A percentile compares a stretch with the other conserved stretches of the same genome.
These are phyloP conservation scores for Croton setiger DNA, from an alignment of 441 rosid species.

Conservation along the genomic window DNA sequence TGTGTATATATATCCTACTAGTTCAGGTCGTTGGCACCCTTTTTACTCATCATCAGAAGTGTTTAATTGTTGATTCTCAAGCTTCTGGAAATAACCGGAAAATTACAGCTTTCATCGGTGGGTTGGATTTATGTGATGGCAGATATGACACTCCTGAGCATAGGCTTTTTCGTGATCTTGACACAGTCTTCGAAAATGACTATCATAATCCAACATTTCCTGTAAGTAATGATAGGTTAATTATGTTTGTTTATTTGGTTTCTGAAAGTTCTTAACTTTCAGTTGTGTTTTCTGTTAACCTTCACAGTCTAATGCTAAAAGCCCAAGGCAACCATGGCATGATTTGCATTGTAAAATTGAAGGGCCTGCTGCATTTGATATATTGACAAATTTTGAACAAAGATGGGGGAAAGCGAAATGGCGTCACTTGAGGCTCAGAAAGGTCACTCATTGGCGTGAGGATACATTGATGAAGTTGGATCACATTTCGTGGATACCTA, in stretches of 20 bases:
- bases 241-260: too few species aligned
- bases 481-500: constrained; percentile 54
- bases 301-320: constrained; percentile 35
- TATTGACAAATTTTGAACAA: constrained; percentile 66
- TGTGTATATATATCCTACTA: constrained; percentile 31
- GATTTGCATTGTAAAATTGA: constrained; percentile 81
- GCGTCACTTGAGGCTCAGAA: constrained; percentile 53
- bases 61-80: constrained; percentile 64
- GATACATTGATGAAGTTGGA: constrained; percentile 66
- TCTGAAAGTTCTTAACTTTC: too few species aligned
- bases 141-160: constrained; percentile 87
- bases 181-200: constrained; percentile 55
- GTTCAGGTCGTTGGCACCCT: constrained; percentile 81
- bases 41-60: constrained; percentile 82
- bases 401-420: constrained; percentile 71
- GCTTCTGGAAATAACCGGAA: constrained; percentile 55
- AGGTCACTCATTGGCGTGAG: constrained; percentile 47
- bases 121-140: constrained; percentile 77
- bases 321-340: constrained; percentile 91
- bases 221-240: constrained; percentile 40
- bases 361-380: constrained; percentile 81
- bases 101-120: constrained; percentile 76
- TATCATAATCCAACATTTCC: constrained; percentile 72
- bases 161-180: constrained; percentile 49
- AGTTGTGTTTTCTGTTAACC: too few species aligned